Evolutionary conservation across 2,329 filamentous ascomycete genomes (phyloP).

Genomic region (Elsinoe perseae): DNA sequence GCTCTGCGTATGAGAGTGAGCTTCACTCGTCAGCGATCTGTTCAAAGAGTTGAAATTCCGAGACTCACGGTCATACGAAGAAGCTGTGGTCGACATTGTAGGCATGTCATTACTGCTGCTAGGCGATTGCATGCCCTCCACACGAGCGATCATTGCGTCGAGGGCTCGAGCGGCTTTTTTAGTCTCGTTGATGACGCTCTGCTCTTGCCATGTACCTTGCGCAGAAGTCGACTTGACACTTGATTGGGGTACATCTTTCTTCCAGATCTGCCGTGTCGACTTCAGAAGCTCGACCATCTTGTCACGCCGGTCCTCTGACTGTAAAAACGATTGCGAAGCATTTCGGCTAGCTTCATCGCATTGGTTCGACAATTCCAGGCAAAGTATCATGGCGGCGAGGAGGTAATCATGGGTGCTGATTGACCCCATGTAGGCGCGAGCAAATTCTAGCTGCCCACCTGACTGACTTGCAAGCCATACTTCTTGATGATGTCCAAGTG

Average conservation of each 20-base stretch:
- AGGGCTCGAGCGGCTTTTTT: constrained; percentile 7
- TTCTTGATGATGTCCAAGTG: constrained; percentile 44
- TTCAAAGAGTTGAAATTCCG: background rate
- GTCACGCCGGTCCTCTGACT: background rate
- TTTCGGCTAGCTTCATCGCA: constrained; percentile 14
- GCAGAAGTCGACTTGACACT: background rate
- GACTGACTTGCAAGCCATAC: constrained; percentile 43
- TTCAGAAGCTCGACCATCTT: constrained; percentile 7
- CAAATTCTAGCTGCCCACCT: constrained; percentile 37
- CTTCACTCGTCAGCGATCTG: background rate
- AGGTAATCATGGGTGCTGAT: constrained; percentile 43
- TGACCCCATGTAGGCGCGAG: constrained; percentile 41
- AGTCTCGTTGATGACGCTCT: background rate
- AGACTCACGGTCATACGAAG: background rate
- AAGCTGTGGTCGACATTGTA: background rate
- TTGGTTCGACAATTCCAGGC: constrained; percentile 35
- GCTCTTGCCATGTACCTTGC: background rate
- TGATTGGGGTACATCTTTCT: background rate
- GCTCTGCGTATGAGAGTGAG: background rate
- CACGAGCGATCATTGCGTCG: constrained; percentile 3
- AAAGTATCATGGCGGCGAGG: constrained; percentile 43
- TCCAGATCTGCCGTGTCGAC: constrained; percentile 1
- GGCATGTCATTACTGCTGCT: background rate
- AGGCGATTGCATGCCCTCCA: background rate
- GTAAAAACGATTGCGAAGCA: background rate